Evolutionary conservation across 2,329 filamentous ascomycete genomes (phyloP), one percentile per base, ranked within the genome.

Genomic region (Neopestalotiopsis clavispora): DNA sequence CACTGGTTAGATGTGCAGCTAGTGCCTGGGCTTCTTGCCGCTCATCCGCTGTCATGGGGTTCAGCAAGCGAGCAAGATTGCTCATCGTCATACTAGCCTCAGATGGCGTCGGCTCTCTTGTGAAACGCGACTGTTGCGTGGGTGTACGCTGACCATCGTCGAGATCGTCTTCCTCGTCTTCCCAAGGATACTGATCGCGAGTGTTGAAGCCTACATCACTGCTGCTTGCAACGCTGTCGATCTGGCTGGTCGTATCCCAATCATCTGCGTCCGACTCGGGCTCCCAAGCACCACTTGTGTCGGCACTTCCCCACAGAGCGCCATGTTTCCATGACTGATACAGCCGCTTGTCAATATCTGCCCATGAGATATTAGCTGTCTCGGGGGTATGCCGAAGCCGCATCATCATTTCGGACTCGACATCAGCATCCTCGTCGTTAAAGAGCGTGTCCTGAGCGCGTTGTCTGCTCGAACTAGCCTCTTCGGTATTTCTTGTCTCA

Each of bases 311-410:
- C 90, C 94, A 98, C 83, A 93, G 93, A 7, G 93, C 94, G 23
- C 94, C 94, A 67, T 86, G 84, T 66, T 92, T 90, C 92, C 94
- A 98, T 89, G 95, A 96, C 38, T 85, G 84, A 78, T 98, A 98
- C 1, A 98, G 82, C 69, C 90, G 91, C 2, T 87, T 85, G 72
- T 95, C 92, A 2, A 98, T 83, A 52, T 89, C 87, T 34, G 87
- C 86, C 73, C 96, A 92, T 56, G 90, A 82, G 6, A 83, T 72
- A 17, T 82, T 38, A 72, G 78, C 75, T 76, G 80, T 77, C 67
- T 77, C 75, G 13, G 73, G 73, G 6, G 75, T 78, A 67, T 78
- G 80, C 60, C 78, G 83, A 68, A 92, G 82, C 63, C 89, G 85
- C 67, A 88, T 88, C 72, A 93, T 89, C 73, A 95, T 90, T 77